phyloP scores from a whole-genome alignment of 129 eudicot genomes.

The Pittosporum tobira region DNA sequence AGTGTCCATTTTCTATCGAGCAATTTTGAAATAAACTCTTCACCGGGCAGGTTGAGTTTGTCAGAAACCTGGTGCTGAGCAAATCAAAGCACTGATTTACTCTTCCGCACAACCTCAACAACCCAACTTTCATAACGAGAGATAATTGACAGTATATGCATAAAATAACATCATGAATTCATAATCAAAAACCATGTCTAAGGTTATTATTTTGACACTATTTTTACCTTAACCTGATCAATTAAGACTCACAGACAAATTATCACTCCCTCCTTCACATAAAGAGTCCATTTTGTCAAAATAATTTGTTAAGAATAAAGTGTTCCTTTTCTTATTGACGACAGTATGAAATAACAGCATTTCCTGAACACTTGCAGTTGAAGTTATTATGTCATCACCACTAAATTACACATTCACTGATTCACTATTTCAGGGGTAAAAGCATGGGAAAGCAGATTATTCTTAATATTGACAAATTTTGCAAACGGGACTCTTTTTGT shows the following conservation, averaged over 20 bases:
- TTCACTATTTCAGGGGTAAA: too few relatives aligned
- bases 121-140: neutral
- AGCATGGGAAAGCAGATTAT: too few relatives aligned
- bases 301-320: too few relatives aligned
- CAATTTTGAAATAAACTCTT: conserved; percentile 37
- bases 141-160: neutral
- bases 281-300: too few relatives aligned
- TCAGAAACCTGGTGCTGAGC: conserved; percentile 29
- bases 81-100: neutral
- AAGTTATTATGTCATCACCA: neutral
- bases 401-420: neutral
- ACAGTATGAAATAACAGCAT: neutral
- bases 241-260: neutral
- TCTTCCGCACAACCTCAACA: too few relatives aligned
- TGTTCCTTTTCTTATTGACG: neutral
- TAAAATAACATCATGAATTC: neutral
- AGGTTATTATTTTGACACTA: neutral
- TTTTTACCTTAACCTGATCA: neutral
- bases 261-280: too few relatives aligned
- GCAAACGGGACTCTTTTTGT: too few relatives aligned
- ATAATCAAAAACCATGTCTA: neutral
- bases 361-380: too few relatives aligned
- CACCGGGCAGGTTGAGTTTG: conserved; percentile 16
- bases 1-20: conserved; percentile 71
- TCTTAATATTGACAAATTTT: neutral